phyloP scores from a whole-genome alignment of 208 protist species.

The Trypanosoma boissoni region DNA sequence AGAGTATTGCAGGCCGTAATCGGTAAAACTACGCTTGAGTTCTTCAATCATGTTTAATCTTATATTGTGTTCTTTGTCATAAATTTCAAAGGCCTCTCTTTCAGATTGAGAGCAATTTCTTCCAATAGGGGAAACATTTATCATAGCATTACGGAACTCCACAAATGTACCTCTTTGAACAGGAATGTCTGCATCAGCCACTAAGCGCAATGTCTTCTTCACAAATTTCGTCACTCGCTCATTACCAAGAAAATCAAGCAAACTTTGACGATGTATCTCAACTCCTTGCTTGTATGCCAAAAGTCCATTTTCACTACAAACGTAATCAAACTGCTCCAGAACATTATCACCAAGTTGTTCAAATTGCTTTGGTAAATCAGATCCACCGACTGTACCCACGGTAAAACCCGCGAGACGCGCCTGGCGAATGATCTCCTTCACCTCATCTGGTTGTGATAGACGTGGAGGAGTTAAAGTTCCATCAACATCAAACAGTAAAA shows the following conservation, averaged over 20 bases:
- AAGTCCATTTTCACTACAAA: constrained; percentile 99
- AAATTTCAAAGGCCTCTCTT: constrained; percentile 97
- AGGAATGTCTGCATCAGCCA: constrained; percentile 97
- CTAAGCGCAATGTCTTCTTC: constrained; percentile 93
- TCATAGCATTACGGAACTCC: constrained; percentile 99
- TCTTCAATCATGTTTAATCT: constrained; percentile 92
- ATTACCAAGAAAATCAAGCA: constrained; percentile 93
- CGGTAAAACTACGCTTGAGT: constrained; percentile 78
- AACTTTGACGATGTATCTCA: constrained; percentile 88
- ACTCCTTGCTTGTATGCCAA: constrained; percentile 87
- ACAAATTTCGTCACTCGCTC: constrained; percentile 94
- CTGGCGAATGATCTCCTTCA: constrained; percentile 84
- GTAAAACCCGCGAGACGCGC: constrained; percentile 82
- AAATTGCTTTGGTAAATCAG: constrained; percentile 97
- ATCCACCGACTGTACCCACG: constrained; percentile 98
- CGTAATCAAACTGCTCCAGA: constrained; percentile 95
- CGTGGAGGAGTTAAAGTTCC: constrained; percentile 89
- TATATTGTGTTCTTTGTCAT: constrained; percentile 96
- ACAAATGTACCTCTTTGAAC: constrained; percentile 99
- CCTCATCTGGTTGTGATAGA: constrained; percentile 79
- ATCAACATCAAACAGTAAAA: constrained; percentile 97
- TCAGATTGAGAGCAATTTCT: constrained; percentile 98
- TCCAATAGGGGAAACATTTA: constrained; percentile 99
- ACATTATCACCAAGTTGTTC: constrained; percentile 95
- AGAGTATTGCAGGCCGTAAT: constrained; percentile 94